Evolutionary conservation across 768 basidiomycete genomes (phyloP), one percentile per base, ranked within the genome.

Genomic region (Termitomyces sp.): DNA sequence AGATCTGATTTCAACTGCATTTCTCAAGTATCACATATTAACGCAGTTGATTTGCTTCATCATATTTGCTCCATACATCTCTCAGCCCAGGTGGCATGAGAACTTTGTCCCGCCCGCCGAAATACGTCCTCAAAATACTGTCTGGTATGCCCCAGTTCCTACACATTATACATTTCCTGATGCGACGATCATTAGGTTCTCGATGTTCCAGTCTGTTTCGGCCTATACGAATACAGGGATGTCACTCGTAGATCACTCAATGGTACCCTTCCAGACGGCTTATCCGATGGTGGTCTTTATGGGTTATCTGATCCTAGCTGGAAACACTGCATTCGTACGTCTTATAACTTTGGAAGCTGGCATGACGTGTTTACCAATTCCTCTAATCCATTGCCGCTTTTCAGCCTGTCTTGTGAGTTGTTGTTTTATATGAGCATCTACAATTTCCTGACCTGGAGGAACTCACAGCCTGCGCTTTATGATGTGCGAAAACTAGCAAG

Each of bases 251-350:
- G 96, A 99, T 73, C 79, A 84, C 63, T 96, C 92, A 13, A 93
- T 99, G 94, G 56, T 96, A 3, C 95, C 94, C 0, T 98, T 97
- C 73, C 92, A 94, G 69, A 78, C 69, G 22, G 95, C 94, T 18
- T 94, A 93, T 69, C 83, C 86, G 2, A 88, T 94, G 88, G 85
- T 94, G 59, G 52, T 92, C 33, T 70, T 86, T 56, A 76, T 94
- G 81, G 78, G 86, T 0, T 74, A 94, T 50, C 75, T 92, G 28
- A 90, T 98, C 64, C 73, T 98, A 51, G 94, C 93, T 53, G 96
- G 96, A 11, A 98, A 98, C 70, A 97, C 95, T 48, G 89, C 85
- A 24, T 96, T 93, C 69, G 95, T 96, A 68, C 81, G 94, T 89
- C 42, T 51, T 35, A 50, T 50, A 39, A 46, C 45, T 53, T 48